Evolutionary conservation across 371 early-diverging fungal species (phyloP).

Genomic region (Amoeboaphelidium protococcarum): DNA sequence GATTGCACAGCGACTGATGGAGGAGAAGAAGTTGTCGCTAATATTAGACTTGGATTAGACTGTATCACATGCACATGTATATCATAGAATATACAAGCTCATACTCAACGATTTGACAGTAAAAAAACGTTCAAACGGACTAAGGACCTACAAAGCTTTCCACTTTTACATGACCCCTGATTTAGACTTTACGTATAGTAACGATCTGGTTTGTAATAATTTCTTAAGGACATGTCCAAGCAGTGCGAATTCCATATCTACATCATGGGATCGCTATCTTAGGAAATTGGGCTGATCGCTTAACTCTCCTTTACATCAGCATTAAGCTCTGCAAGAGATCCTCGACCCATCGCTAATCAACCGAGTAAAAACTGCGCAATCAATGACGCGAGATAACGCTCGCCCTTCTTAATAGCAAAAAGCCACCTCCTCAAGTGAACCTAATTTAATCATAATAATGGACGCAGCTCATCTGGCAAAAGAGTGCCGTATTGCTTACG

Average conservation of each 20-base stretch:
- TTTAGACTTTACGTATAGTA: neutral
- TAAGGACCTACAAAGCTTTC: slow-evolving; percentile 10
- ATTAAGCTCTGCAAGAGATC: too few species aligned
- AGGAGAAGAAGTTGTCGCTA: slow-evolving; percentile 48
- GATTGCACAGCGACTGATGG: slow-evolving; percentile 31
- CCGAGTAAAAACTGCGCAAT: too few species aligned
- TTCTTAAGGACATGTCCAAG: slow-evolving; percentile 32
- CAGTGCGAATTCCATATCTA: slow-evolving; percentile 92
- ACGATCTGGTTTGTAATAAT: slow-evolving; percentile 40
- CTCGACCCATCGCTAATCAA: too few species aligned
- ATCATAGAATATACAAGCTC: slow-evolving; percentile 51
- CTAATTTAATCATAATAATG: too few species aligned
- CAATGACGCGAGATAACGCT: too few species aligned
- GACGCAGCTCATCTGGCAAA: too few species aligned
- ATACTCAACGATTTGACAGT: slow-evolving; percentile 14
- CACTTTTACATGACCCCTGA: neutral
- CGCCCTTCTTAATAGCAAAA: too few species aligned
- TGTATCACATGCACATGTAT: slow-evolving; percentile 77
- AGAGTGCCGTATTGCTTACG: too few species aligned
- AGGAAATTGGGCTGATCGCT: too few species aligned
- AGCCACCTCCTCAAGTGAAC: too few species aligned
- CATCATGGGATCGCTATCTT: slow-evolving; percentile 91
- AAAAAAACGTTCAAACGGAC: neutral
- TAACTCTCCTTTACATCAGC: too few species aligned
- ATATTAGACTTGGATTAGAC: slow-evolving; percentile 97